Evolutionary conservation across 495 filamentous ascomycete species (phyloP), one percentile per base, ranked within the genome.

Genomic region (Clavariopsis aquatica): DNA sequence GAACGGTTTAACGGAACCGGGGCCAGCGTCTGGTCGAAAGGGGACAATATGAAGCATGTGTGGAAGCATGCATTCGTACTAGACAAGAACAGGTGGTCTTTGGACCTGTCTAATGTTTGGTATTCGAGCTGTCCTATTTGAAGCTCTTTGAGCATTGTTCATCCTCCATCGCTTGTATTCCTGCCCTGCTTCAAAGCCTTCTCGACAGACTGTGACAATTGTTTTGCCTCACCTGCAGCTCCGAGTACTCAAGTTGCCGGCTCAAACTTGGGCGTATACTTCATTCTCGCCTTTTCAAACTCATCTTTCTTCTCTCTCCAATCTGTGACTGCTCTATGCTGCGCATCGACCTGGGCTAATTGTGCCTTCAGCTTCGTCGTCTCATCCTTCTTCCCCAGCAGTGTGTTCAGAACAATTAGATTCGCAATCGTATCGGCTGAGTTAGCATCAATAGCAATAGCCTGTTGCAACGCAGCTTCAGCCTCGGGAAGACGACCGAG

Each of bases 401-500:
- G 78, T 22, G 89, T 81, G 46, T 85, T 87, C 72, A 96, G 76
- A 19, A 97, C 93, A 57, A 95, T 79, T 49, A 83, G 74, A 71
- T 97, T 96, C 59, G 90, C 90, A 68, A 96, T 84, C 47, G 88
- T 83, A 28, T 92, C 87, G 13, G 84, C 80, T 61, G 90, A 82
- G 4, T 83, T 78, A 7, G 88, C 83, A 53, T 93, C 85, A 76
- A 89, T 88, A 70, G 87, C 83, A 52, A 93, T 54, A 5, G 93
- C 93, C 73, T 92, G 83, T 55, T 91, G 80, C 65, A 98, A 77
- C 12, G 92, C 93, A 24, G 87, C 85, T 76, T 96, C 89, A 9
- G 94, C 92, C 78, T 98, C 94, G 34, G 91, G 90, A 24, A 91
- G 77, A 17, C 94, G 87, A 28, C 92, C 92, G 17, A 98, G 84